phyloP scores from a whole-genome alignment of 2,329 filamentous ascomycete species.

The Penicillium sp. region DNA sequence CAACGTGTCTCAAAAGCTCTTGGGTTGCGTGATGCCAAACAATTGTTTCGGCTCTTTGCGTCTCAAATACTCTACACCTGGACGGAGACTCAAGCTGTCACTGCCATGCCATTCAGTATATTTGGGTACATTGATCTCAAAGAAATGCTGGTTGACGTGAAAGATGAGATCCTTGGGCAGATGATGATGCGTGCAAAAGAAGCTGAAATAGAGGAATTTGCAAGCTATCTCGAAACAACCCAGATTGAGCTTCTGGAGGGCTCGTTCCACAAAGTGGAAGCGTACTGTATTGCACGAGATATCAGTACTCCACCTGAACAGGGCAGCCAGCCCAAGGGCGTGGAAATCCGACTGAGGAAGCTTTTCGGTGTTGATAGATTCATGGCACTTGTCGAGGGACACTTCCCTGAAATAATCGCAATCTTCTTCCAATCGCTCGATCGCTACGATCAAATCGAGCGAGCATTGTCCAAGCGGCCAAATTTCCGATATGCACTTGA shows the following conservation, averaged over 20 bases:
- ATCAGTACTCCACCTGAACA: conserved; percentile 51
- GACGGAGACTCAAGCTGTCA: conserved; percentile 66
- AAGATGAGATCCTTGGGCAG: conserved; percentile 75
- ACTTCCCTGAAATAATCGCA: conserved; percentile 74
- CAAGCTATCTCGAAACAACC: conserved; percentile 54
- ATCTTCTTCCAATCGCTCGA: conserved; percentile 74
- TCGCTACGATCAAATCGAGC: conserved; percentile 71
- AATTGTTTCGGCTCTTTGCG: conserved; percentile 79
- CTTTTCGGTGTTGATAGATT: conserved; percentile 67
- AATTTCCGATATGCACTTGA: conserved; percentile 60
- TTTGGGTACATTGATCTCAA: conserved; percentile 72
- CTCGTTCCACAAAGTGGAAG: conserved; percentile 74
- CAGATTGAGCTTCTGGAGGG: conserved; percentile 59
- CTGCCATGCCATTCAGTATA: conserved; percentile 76
- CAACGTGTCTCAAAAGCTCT: conserved; percentile 63
- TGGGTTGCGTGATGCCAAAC: conserved; percentile 61
- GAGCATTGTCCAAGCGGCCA: conserved; percentile 59
- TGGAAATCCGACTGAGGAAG: conserved; percentile 63
- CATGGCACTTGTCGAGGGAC: conserved; percentile 59
- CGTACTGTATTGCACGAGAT: conserved; percentile 80
- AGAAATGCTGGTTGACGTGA: conserved; percentile 67
- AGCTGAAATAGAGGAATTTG: conserved; percentile 60
- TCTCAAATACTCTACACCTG: conserved; percentile 89
- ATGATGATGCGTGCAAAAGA: conserved; percentile 77
- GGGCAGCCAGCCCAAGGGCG: conserved; percentile 53